Base-by-base conservation (phyloP, 108 stramenopile genomes). In the Cyclotella baltica region DNA sequence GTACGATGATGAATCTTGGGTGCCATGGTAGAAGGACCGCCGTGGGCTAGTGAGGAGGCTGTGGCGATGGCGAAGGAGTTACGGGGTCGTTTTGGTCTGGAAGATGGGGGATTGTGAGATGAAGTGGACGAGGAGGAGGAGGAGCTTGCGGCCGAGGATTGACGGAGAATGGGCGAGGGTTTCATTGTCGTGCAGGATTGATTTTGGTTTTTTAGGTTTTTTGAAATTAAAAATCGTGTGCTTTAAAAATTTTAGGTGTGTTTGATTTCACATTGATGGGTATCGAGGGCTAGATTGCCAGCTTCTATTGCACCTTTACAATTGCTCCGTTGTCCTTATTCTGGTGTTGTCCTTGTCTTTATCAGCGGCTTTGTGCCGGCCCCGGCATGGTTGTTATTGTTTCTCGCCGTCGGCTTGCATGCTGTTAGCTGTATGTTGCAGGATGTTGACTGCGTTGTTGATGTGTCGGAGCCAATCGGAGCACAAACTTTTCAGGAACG, bases 61-160 rank as follows among this genome's bases (percentile, higher is more conserved):
- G 67, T 68, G 31, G 67, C 67, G 31, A 50, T 52, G 31, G 67
- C 67, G 67, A 68, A 68, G 47, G 67, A 68, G 50, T 35, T 34
- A 22, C 67, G 63, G 18, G 40, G 63, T 2, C 63, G 63, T 64
- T 43, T 62, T 16, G 43, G 20, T 29, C 22, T 8, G 23, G 38
- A 22, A 1, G 43, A 43, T 38, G 43, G 3, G 31, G 61, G 19
- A 33, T 33, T 62, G 35, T 3, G 13, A 1, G 56, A 57, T 20
- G 56, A 57, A 29, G 38, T 27, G 38, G 63, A 43, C 40, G 43
- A 47, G 58, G 58, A 30, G 2, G 58, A 33, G 29, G 28, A 33
- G 3, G 23, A 30, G 31, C 33, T 5, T 4, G 5, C 10, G 6
- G 29, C 58, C 29, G n/a, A n/a, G n/a, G n/a, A n/a, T 29, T 57